Percentiles rank a stretch among this genome's conserved stretches.
phyloP scores from a whole-genome alignment of 179 eudicot genomes.

The Camellia oleifera region DNA sequence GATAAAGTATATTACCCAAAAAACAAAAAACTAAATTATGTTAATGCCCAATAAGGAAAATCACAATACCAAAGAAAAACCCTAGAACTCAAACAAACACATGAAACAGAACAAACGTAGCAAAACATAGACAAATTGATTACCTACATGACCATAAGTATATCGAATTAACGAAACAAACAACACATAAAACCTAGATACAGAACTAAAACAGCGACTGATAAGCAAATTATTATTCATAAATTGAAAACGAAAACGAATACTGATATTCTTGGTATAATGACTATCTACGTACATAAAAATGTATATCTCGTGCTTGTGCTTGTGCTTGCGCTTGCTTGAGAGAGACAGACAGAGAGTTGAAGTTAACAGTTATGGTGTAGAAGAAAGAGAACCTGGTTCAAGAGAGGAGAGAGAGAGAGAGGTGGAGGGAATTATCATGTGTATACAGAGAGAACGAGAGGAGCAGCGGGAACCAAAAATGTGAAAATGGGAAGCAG shows the following conservation, averaged over 20 bases:
- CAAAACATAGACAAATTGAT: not conserved
- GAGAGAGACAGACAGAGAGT: not conserved
- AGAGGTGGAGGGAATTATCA: not conserved
- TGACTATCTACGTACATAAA: not conserved
- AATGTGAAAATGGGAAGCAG: conserved; percentile 12
- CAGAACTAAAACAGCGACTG: not conserved
- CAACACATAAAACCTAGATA: not conserved
- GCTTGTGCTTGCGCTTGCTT: not conserved
- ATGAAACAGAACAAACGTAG: not conserved
- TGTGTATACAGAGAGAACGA: not conserved
- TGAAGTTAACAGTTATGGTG: not conserved
- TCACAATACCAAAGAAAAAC: not conserved
- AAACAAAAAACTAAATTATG: not conserved
- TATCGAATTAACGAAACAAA: not conserved
- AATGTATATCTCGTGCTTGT: not conserved
- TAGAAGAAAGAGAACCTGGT: not conserved
- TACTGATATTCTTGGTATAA: not conserved
- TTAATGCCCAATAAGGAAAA: no score
- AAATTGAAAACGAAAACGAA: not conserved
- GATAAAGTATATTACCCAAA: not conserved
- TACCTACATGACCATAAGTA: not conserved
- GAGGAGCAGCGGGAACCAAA: conserved; percentile 16
- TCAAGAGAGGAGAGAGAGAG: not conserved
- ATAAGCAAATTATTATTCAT: not conserved
- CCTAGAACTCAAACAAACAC: not conserved